Conservation (phyloP, 1,284 basidiomycete genomes). For the Mycena sp. region DNA sequence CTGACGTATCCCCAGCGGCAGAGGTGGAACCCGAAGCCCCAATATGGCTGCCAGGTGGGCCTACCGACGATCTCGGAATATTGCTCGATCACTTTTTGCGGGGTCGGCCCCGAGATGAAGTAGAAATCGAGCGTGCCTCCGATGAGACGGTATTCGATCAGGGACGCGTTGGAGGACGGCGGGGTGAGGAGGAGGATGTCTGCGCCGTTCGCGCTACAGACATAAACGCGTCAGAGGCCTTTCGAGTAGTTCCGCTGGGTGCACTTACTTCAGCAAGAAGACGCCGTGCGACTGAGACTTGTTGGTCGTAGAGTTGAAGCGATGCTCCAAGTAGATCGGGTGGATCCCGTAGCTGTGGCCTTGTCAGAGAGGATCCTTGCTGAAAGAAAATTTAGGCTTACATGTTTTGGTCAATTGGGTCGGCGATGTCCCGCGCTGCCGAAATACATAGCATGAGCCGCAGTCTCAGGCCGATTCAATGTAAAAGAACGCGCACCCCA, state of each 20-base stretch:
- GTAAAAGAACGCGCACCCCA: conserved; percentile 53
- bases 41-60: conserved; percentile 73
- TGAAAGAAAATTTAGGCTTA: conserved; percentile 8
- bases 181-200: conserved; percentile 73
- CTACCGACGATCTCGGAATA: conserved; percentile 68
- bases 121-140: conserved; percentile 76
- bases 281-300: conserved; percentile 73
- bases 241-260: too few species aligned
- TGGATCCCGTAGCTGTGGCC: conserved; percentile 67
- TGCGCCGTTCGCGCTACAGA: conserved; percentile 58
- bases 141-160: conserved; percentile 70
- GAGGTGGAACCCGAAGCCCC: conserved; percentile 76
- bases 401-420: conserved; percentile 69
- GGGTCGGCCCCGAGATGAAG: conserved; percentile 76
- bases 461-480: too few species aligned
- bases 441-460: background rate
- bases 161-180: conserved; percentile 54
- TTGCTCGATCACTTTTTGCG: conserved; percentile 69
- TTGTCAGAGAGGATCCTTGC: background rate
- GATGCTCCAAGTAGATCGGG: conserved; percentile 73
- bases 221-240: too few species aligned
- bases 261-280: conserved; percentile 57
- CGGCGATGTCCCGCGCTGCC: conserved; percentile 59
- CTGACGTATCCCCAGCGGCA: conserved; percentile 70
- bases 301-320: conserved; percentile 58